Conservation (phyloP, 208 protist genomes). For the Leishmania mexicana region DNA sequence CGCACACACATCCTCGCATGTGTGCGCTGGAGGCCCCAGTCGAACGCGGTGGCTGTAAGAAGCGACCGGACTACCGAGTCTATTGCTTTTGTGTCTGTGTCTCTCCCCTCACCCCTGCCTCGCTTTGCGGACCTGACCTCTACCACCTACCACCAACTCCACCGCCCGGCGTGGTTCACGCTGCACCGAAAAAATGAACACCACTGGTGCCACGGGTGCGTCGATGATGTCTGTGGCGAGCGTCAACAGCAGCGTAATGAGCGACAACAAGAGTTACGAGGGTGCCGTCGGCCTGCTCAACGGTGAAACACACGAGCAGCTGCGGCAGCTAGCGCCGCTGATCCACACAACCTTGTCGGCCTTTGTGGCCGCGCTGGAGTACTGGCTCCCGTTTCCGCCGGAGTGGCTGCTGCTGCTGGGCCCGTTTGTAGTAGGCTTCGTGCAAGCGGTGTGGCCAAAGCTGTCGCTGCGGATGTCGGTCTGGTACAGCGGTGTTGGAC, state of each 20-base stretch:
- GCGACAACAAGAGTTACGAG: not conserved
- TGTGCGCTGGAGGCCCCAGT: not conserved
- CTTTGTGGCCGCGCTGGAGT: conserved; percentile 8
- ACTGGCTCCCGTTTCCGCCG: conserved; percentile 23
- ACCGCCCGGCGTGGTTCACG: not conserved
- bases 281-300: not conserved
- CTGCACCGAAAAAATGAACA: not conserved
- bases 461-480: not conserved
- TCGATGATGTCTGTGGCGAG: not conserved
- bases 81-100: not conserved
- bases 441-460: conserved; percentile 31
- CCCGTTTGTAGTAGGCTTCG: conserved; percentile 28
- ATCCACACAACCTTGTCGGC: conserved; percentile 9
- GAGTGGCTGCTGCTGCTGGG: conserved; percentile 33
- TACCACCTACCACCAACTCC: not conserved
- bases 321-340: conserved; percentile 12
- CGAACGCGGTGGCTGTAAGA: not conserved
- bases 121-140: not conserved
- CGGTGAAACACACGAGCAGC: conserved; percentile 1
- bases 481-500: conserved; percentile 8
- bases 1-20: not conserved
- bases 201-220: not conserved
- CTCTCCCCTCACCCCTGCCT: not conserved
- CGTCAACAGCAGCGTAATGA: not conserved
- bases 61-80: not conserved